Conservation (phyloP, 2,329 filamentous ascomycete species). For the Aspergillus carbonarius region DNA sequence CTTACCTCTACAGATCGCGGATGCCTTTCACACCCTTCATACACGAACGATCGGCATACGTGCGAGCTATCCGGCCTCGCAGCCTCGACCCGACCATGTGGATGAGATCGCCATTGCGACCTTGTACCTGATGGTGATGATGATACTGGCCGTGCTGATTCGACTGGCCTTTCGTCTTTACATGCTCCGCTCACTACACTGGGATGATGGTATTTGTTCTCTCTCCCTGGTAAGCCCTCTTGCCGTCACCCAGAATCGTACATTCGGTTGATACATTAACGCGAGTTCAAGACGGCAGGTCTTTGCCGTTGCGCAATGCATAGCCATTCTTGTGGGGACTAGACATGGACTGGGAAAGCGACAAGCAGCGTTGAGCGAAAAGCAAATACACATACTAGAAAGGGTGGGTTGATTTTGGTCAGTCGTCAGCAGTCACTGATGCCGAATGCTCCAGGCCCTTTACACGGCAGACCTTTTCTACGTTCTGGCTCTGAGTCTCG, state of each 20-base stretch:
- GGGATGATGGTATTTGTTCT: neutral
- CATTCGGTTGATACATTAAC: neutral
- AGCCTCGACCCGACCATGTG: neutral
- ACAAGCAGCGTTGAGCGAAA: neutral
- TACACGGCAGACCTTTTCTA: neutral
- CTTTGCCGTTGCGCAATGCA: neutral
- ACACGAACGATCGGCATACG: neutral
- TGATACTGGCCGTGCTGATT: neutral
- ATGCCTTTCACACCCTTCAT: neutral
- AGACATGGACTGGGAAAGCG: neutral
- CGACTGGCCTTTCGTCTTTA: neutral
- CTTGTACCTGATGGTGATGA: neutral
- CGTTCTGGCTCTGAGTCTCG: neutral
- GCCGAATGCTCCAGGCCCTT: neutral
- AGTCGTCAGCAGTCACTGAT: neutral
- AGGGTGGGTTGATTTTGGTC: neutral
- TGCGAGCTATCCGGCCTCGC: neutral
- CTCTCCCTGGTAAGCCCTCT: neutral
- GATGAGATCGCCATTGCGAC: neutral
- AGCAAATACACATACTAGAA: neutral
- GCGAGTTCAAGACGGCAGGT: neutral
- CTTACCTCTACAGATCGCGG: neutral
- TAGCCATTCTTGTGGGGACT: neutral
- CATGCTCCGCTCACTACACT: neutral
- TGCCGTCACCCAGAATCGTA: neutral